Conservation (phyloP, 2,329 filamentous ascomycete species). For the Penicillium occitanis region DNA sequence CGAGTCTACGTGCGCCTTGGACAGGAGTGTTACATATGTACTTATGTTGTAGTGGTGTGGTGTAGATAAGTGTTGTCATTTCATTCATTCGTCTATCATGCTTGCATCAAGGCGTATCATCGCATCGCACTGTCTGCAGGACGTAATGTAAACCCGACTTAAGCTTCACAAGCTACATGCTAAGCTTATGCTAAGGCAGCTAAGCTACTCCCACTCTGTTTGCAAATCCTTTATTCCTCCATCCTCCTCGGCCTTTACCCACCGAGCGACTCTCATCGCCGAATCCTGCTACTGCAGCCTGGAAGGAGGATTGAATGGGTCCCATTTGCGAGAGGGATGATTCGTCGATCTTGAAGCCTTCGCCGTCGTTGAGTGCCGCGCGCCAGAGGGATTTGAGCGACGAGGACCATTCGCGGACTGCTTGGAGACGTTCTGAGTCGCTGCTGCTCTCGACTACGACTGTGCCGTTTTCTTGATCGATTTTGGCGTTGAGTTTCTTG, state of each 20-base stretch:
- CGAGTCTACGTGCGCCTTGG: not conserved
- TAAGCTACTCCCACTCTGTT: slow-evolving; percentile 7
- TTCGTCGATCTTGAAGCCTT: slow-evolving; percentile 58
- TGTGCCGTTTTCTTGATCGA: slow-evolving; percentile 82
- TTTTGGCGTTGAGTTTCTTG: slow-evolving; percentile 79
- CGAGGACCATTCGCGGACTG: slow-evolving; percentile 69
- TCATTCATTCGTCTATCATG: slow-evolving; percentile 5
- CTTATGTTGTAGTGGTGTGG: not conserved
- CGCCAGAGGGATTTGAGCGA: slow-evolving; percentile 69
- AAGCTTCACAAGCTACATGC: not conserved
- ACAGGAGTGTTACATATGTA: not conserved
- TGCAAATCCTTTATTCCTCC: slow-evolving; percentile 16
- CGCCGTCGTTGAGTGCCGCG: slow-evolving; percentile 73
- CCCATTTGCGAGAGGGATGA: slow-evolving; percentile 34
- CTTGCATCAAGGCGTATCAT: not conserved
- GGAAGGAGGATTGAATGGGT: slow-evolving; percentile 30
- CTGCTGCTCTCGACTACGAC: slow-evolving; percentile 74
- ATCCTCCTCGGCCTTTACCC: slow-evolving; percentile 17
- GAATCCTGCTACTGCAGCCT: slow-evolving; percentile 30
- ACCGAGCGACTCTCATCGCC: slow-evolving; percentile 33
- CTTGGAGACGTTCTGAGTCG: slow-evolving; percentile 68
- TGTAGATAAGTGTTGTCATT: not conserved
- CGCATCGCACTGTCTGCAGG: not conserved
- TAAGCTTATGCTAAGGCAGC: not conserved
- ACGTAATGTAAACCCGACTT: not conserved